phyloP scores from a whole-genome alignment of 2,329 filamentous ascomycete genomes.

The Teratosphaeria viscida region DNA sequence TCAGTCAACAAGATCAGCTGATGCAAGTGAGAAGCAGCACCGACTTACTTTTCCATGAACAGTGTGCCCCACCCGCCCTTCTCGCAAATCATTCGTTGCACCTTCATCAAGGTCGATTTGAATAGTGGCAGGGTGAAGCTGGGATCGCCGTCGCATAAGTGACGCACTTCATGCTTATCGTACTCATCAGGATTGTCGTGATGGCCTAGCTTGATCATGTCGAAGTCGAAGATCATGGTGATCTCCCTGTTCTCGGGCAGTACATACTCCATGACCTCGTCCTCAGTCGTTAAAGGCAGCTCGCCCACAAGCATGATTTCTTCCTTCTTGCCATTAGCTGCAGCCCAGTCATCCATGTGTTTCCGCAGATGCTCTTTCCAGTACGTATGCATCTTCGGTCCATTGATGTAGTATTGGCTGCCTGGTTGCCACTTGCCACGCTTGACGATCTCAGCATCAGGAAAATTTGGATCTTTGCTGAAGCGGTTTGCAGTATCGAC shows the following conservation, averaged over 20 bases:
- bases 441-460: constrained; percentile 12
- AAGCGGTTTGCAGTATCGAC: constrained; percentile 15
- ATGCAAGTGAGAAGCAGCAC: not conserved
- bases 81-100: constrained; percentile 38
- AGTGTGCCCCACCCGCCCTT: constrained; percentile 54
- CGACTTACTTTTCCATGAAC: constrained; percentile 51
- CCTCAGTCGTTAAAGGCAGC: constrained; percentile 37
- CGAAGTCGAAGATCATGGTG: constrained; percentile 66
- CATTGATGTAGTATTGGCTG: constrained; percentile 26
- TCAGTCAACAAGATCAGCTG: not conserved
- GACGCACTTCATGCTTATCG: constrained; percentile 15
- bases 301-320: constrained; percentile 43
- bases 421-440: constrained; percentile 14
- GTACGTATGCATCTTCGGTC: constrained; percentile 37
- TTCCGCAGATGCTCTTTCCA: constrained; percentile 31
- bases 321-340: constrained; percentile 13
- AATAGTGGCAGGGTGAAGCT: constrained; percentile 17
- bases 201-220: constrained; percentile 40
- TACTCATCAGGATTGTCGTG: constrained; percentile 15
- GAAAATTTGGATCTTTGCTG: constrained; percentile 15
- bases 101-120: constrained; percentile 13
- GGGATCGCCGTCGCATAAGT: constrained; percentile 19
- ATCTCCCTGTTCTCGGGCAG: constrained; percentile 45
- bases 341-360: constrained; percentile 8
- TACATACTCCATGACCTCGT: constrained; percentile 45